phyloP scores from a whole-genome alignment of 345 rosid species.

The Salix purpurea region DNA sequence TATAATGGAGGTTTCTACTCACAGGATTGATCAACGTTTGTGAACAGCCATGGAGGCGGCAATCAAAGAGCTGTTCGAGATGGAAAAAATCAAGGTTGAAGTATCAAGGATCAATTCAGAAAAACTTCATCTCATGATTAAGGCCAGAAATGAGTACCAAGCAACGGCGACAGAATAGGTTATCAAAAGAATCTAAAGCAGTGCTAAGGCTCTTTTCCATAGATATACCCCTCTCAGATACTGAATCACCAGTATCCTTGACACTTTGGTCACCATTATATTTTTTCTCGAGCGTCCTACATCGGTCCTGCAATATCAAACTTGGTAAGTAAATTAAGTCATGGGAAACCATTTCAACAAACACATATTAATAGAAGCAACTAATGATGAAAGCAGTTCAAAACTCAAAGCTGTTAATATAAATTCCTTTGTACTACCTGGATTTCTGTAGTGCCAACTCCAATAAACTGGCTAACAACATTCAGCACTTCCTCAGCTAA shows the following conservation, averaged over 20 bases:
- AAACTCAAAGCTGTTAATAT: constrained; percentile 2
- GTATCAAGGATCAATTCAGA: constrained; percentile 12
- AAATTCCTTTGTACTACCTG: constrained; percentile 42
- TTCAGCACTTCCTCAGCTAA: constrained; percentile 61
- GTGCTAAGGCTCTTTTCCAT: constrained; percentile 76
- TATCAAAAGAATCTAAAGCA: constrained; percentile 97
- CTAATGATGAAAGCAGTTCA: neutral
- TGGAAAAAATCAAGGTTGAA: constrained; percentile 19
- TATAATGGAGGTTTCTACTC: constrained; percentile 32
- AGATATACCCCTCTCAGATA: constrained; percentile 49
- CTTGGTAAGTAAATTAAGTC: constrained; percentile 5
- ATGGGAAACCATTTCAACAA: constrained; percentile 14
- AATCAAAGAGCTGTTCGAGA: constrained; percentile 81
- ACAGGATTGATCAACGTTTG: constrained; percentile 80
- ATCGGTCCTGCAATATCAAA: constrained; percentile 64
- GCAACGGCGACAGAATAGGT: constrained; percentile 97
- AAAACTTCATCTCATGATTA: neutral
- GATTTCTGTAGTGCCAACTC: constrained; percentile 56
- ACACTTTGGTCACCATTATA: constrained; percentile 34
- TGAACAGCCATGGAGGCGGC: constrained; percentile 97
- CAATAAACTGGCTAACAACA: constrained; percentile 60
- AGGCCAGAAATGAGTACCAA: constrained; percentile 47
- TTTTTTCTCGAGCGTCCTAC: constrained; percentile 56
- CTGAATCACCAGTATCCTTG: constrained; percentile 42
- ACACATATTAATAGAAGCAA: neutral